A percentile compares a stretch with the other conserved stretches of the same genome.
These are phyloP conservation scores for Typha latifolia DNA, from an alignment of 176 grass and related monocot species.

Conservation along the genomic window DNA sequence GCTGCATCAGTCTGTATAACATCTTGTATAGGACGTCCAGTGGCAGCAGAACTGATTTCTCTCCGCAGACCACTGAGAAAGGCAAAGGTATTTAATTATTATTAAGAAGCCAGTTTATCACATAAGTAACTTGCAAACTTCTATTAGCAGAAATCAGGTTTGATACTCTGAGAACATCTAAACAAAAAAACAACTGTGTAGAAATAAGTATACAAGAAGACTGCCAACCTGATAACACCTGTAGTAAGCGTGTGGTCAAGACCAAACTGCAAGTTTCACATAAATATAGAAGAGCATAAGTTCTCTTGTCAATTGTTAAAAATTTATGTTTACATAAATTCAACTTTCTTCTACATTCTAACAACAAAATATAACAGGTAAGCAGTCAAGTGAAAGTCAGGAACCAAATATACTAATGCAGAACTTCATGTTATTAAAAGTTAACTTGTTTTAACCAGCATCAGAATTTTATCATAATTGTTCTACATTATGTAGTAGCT, in stretches of 20 bases:
- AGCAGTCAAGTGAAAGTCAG: too few relatives aligned
- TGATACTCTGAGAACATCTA: not conserved
- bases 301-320: not conserved
- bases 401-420: too few relatives aligned
- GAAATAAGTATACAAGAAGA: slow-evolving; percentile 21
- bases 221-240: slow-evolving; percentile 83
- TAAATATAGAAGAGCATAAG: not conserved
- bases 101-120: not conserved
- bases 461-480: not conserved
- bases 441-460: not conserved
- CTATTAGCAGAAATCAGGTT: not conserved
- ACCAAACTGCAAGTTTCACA: slow-evolving; percentile 73
- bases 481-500: not conserved
- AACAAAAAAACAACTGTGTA: not conserved
- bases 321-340: too few relatives aligned
- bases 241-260: slow-evolving; percentile 99
- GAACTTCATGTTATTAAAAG: too few relatives aligned
- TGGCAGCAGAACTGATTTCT: slow-evolving; percentile 99
- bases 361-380: too few relatives aligned
- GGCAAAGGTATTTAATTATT: not conserved
- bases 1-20: slow-evolving; percentile 99
- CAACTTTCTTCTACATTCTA: too few relatives aligned
- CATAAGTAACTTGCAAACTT: not conserved
- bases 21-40: slow-evolving; percentile 98
- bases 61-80: slow-evolving; percentile 65